Conservation (phyloP, 202 grass and related monocot species). For the Sporobolus alterniflorus region DNA sequence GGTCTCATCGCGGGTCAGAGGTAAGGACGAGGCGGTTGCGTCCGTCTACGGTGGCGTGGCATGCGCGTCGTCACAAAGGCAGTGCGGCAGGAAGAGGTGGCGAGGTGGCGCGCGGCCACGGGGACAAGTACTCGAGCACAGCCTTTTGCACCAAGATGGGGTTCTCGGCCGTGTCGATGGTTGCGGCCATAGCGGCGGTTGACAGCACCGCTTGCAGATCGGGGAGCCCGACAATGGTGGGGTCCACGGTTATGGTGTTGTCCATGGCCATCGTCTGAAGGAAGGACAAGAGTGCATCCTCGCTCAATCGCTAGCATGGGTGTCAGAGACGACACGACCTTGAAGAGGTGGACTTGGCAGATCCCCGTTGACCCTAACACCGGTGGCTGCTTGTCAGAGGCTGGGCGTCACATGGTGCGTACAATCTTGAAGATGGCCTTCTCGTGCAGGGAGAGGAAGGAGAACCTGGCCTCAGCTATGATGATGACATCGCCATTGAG, state of each 20-base stretch:
- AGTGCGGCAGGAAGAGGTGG: slow-evolving; percentile 17
- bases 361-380: slow-evolving; percentile 32
- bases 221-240: not conserved
- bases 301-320: slow-evolving; percentile 34
- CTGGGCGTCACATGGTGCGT: slow-evolving; percentile 73
- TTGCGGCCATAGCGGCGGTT: not conserved
- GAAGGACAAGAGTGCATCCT: slow-evolving; percentile 42
- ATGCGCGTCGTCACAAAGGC: slow-evolving; percentile 25
- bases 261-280: slow-evolving; percentile 26
- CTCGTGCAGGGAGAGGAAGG: slow-evolving; percentile 85
- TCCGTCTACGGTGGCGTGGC: not conserved
- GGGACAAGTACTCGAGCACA: too few species aligned
- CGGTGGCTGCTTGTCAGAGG: slow-evolving; percentile 51
- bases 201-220: slow-evolving; percentile 6
- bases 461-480: slow-evolving; percentile 49
- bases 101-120: too few species aligned
- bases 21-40: not conserved
- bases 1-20: slow-evolving; percentile 44
- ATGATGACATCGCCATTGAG: too few species aligned
- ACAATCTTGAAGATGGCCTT: slow-evolving; percentile 85
- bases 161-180: slow-evolving; percentile 43
- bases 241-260: slow-evolving; percentile 17
- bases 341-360: slow-evolving; percentile 40
- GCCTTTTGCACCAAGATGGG: slow-evolving; percentile 61
- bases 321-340: too few species aligned